Base-by-base conservation (phyloP, 164 flowering plant genomes). In the Nelumbo lutea region DNA sequence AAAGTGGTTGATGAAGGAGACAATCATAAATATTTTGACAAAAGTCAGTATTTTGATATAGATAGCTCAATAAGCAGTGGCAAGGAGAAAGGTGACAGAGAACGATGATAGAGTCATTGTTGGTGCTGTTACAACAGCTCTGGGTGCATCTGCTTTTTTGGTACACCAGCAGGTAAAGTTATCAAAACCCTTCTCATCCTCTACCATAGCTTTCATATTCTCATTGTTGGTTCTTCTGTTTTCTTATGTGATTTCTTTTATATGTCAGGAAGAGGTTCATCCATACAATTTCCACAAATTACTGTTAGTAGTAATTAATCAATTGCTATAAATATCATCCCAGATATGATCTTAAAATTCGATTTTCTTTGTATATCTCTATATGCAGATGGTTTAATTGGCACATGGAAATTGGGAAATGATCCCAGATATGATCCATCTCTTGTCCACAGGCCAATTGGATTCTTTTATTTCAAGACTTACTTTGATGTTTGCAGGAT, bases 121-220 rank as follows among this genome's bases (percentile, higher is more conserved):
- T 27, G 27, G 27, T 27, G 27, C 96, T 79, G 88, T 95, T 66
- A 89, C 97, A 67, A 92, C 98, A 77, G 98, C 96, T 60, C 77
- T 95, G 11, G 97, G 97, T 43, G 96, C 97, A 65, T 89, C 98
- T 77, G 93, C 94, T 59, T 70, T 92, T 14, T 77, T 95, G 64
- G 82, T 78, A 39, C 77, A 27, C 27, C 27, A 27, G 27, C 27
- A 27, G 27, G 27, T 27, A 27, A 27, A 27, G 27, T 27, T 27
- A 27, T 27, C 27, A 27, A 27, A 27, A 27, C 27, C 27, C 27
- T 27, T 27, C 27, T 27, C 27, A 27, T 82, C 59, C 84, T 27
- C 43, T 59, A 62, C 45, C 1, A 27, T 27, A 27, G 27, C 27
- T 27, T 27, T 27, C 27, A 27, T 27, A 27, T 27, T 27, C 27